A percentile compares a stretch with the other conserved stretches of the same genome.
Evolutionary conservation across 75 land plant genomes (phyloP).

Genomic region (Ceratopteris richardii): DNA sequence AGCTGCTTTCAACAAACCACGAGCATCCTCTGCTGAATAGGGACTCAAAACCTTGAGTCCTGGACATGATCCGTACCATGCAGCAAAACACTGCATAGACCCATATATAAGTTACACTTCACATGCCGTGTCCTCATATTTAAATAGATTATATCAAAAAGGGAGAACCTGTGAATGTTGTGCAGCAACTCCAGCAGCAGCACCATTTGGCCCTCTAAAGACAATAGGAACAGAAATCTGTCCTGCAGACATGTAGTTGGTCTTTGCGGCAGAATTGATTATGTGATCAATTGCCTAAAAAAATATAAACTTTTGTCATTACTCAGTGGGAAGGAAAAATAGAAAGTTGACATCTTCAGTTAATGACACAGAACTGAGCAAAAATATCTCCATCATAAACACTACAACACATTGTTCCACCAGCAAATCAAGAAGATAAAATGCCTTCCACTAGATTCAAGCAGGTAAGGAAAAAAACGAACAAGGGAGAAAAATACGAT

Average conservation of each 20-base stretch:
- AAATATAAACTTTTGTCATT: too few species aligned
- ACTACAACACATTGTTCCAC: too few species aligned
- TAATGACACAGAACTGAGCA: slow-evolving; percentile 4
- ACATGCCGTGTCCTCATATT: neutral
- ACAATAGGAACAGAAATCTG: slow-evolving; percentile 87
- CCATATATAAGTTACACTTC: neutral
- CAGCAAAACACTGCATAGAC: slow-evolving; percentile 74
- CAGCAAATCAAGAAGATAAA: too few species aligned
- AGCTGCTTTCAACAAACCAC: slow-evolving; percentile 84
- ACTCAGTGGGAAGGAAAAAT: too few species aligned
- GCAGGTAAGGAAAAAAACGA: too few species aligned
- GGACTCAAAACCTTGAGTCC: slow-evolving; percentile 80
- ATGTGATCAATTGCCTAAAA: slow-evolving; percentile 94
- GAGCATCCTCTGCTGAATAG: slow-evolving; percentile 87
- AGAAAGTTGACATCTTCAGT: neutral
- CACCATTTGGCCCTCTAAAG: slow-evolving; percentile 94
- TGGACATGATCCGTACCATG: slow-evolving; percentile 76
- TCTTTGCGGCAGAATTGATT: slow-evolving; percentile 92
- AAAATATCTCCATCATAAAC: too few species aligned
- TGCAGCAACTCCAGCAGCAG: slow-evolving; percentile 96
- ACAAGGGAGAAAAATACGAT: too few species aligned
- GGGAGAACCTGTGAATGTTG: slow-evolving; percentile 79
- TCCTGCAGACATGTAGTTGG: slow-evolving; percentile 91
- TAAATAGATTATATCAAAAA: neutral
- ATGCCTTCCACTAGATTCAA: too few species aligned